Base-by-base conservation (phyloP, 2,329 filamentous ascomycete genomes). In the Ustulina deusta region DNA sequence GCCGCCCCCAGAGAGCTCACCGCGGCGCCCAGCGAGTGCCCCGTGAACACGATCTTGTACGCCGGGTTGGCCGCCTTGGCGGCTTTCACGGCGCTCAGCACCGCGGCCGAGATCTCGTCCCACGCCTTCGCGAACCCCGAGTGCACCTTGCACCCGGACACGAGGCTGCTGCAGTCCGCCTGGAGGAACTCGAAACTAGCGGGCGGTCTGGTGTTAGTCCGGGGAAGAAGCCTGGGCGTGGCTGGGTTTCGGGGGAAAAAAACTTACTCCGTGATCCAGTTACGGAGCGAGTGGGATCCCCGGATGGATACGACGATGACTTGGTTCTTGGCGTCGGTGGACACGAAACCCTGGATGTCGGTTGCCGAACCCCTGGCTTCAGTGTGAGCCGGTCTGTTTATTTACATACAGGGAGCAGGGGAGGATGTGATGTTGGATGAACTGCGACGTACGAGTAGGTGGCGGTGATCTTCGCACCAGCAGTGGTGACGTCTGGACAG, bases 1-100 rank as follows among this genome's bases (percentile, higher is more conserved):
- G 84, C 87, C 0, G 84, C 87, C 0, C 83, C 90, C 4, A 93
- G 76, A 6, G 85, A 87, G 44, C 86, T 88, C 1, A 93, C 81
- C 6, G 89, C 89, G 29, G 83, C 91, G 55, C 91, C 91, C 3
- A 93, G 86, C 10, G 88, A 91, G 81, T 93, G 90, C 40, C 91
- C 91, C 0, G 89, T 89, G n/a, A 85, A 78, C 20, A 90, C 76
- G 75, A 91, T 75, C 52, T 77, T 77, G 80, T 85, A 90, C 55
- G 67, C 69, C 0, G 89, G 87, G 79, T 88, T 79, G 32, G 81
- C 76, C 1, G 75, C 73, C 46, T 75, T 76, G 2, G 87, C 86
- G 1, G 76, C 66, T 22, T 78, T 70, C 25, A 91, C 75, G 61
- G 82, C 83, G 1, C 74, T 70, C 6, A 85, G 71, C 17, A 86